These are phyloP conservation scores for Exophiala viscosa DNA, from an alignment of 2,329 filamentous ascomycete species.

Conservation along the genomic window DNA sequence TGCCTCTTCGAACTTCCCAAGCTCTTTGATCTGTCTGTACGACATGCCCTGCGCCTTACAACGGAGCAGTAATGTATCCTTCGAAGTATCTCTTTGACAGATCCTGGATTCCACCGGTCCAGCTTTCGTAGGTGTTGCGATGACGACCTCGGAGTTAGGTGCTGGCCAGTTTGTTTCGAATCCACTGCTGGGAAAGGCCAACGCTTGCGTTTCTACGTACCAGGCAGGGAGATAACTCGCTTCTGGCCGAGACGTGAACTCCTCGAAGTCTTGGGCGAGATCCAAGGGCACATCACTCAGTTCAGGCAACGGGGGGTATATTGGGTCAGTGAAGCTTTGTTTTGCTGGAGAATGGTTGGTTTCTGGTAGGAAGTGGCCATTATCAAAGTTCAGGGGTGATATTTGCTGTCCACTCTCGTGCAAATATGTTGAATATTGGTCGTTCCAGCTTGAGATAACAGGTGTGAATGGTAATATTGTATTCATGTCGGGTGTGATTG, in stretches of 20 bases:
- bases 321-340: not conserved
- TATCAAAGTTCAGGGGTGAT: not conserved
- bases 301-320: not conserved
- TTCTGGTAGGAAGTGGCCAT: not conserved
- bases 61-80: slow-evolving; percentile 40
- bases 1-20: slow-evolving; percentile 43
- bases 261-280: not conserved
- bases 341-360: not conserved
- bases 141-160: not conserved
- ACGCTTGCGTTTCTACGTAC: not conserved
- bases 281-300: not conserved
- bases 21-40: slow-evolving; percentile 47
- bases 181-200: not conserved
- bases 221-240: not conserved
- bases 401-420: not conserved
- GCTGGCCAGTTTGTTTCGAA: not conserved
- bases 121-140: not conserved
- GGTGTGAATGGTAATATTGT: not conserved
- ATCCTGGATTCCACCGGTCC: slow-evolving; percentile 4
- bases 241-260: not conserved
- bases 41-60: slow-evolving; percentile 42
- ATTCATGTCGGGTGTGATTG: not conserved
- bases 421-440: not conserved
- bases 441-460: not conserved
- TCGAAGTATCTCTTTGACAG: slow-evolving; percentile 24